A percentile compares a stretch with the other conserved stretches of the same genome.
Evolutionary conservation across 1,139 yeast genomes (phyloP).

Genomic region (Suhomyces bribrorum): DNA sequence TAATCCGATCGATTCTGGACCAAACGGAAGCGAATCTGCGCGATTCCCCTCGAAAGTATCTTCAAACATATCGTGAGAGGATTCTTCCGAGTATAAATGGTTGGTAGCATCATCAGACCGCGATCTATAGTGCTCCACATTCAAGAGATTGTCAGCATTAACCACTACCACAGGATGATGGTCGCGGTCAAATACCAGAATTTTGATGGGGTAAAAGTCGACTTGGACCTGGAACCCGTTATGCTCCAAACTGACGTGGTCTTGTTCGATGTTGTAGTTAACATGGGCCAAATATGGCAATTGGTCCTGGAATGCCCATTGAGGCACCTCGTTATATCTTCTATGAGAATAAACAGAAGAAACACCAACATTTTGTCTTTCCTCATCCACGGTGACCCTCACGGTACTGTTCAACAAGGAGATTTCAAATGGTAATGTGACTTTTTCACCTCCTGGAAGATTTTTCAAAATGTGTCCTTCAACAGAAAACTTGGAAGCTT

Average conservation of each 20-base stretch:
- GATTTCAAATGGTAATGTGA: constrained; percentile 57
- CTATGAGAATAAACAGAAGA: constrained; percentile 29
- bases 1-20: constrained; percentile 87
- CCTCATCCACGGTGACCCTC: constrained; percentile 68
- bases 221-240: constrained; percentile 41
- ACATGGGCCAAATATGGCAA: constrained; percentile 12
- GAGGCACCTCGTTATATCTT: constrained; percentile 61
- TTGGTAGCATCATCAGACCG: constrained; percentile 28
- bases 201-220: constrained; percentile 50
- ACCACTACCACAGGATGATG: constrained; percentile 50
- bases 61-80: constrained; percentile 55
- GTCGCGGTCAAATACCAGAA: constrained; percentile 49
- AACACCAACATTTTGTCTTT: constrained; percentile 20
- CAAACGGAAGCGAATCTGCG: constrained; percentile 65
- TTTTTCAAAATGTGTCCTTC: constrained; percentile 51
- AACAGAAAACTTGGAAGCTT: constrained; percentile 25
- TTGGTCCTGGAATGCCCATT: constrained; percentile 54
- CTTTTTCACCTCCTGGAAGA: constrained; percentile 26
- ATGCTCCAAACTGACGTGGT: constrained; percentile 33
- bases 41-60: constrained; percentile 65
- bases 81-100: constrained; percentile 56
- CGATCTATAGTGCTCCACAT: constrained; percentile 75
- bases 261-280: constrained; percentile 18
- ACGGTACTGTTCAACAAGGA: constrained; percentile 56
- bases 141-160: constrained; percentile 70